phyloP scores from a whole-genome alignment of 176 grass and related monocot species.

The Sorghum bicolor region Sorghum_bicolor_NCBIv3 NC_012870.2:8895001-8895500 shows the following conservation, averaged over 20 bases:
- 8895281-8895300: background rate
- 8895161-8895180: background rate
- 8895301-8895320: too few species aligned
- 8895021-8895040: too few species aligned
- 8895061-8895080: too few species aligned
- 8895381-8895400: slow-evolving; percentile 66
- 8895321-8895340: background rate
- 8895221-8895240: background rate
- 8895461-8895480: slow-evolving; percentile 21
- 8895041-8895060: too few species aligned
- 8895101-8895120: background rate
- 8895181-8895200: background rate
- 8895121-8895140: background rate
- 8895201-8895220: background rate
- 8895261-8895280: background rate
- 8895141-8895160: too few species aligned
- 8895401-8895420: slow-evolving; percentile 64
- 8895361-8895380: slow-evolving; percentile 78
- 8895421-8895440: background rate
- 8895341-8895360: background rate
- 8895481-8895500: slow-evolving; percentile 30
- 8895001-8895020: too few species aligned
- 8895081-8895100: too few species aligned
- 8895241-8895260: background rate
- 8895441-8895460: background rate